phyloP scores from a whole-genome alignment of 1,139 yeast genomes.

The Candida mesenterica region DNA sequence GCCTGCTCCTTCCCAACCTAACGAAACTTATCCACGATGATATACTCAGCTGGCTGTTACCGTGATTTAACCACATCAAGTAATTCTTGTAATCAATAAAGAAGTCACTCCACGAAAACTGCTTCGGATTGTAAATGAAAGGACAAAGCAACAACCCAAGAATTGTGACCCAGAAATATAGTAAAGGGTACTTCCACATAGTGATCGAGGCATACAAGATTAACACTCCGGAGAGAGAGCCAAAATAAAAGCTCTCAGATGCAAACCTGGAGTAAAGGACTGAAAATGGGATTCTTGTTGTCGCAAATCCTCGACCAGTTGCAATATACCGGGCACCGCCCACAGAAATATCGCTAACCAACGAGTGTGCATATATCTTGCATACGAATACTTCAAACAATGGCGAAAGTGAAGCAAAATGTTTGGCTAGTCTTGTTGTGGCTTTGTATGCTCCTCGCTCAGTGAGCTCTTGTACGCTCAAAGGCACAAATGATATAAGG shows the following conservation, averaged over 20 bases:
- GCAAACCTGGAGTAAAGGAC: conserved; percentile 48
- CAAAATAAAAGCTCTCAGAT: conserved; percentile 45
- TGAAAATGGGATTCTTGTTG: conserved; percentile 44
- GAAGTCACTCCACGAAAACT: conserved; percentile 48
- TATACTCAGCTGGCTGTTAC: conserved; percentile 30
- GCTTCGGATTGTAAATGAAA: conserved; percentile 52
- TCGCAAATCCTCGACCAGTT: conserved; percentile 57
- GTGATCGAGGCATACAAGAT: conserved; percentile 43
- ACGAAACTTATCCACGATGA: conserved; percentile 44
- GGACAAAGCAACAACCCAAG: conserved; percentile 47
- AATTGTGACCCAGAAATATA: conserved; percentile 52
- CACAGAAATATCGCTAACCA: conserved; percentile 45
- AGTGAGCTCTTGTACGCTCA: conserved; percentile 50
- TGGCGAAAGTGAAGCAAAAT: conserved; percentile 50
- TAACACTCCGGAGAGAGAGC: conserved; percentile 36
- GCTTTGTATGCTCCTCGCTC: conserved; percentile 52
- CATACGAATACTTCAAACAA: conserved; percentile 55
- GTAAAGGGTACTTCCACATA: conserved; percentile 47
- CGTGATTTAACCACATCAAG: conserved; percentile 45
- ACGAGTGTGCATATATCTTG: conserved; percentile 47
- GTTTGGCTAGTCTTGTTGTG: conserved; percentile 42
- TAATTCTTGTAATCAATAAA: conserved; percentile 46
- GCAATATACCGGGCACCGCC: conserved; percentile 58
- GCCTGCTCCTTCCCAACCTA: conserved; percentile 37
- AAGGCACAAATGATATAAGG: conserved; percentile 49